Evolutionary conservation across 805 yeast species (phyloP).

Genomic region (Candida sithepensis): DNA sequence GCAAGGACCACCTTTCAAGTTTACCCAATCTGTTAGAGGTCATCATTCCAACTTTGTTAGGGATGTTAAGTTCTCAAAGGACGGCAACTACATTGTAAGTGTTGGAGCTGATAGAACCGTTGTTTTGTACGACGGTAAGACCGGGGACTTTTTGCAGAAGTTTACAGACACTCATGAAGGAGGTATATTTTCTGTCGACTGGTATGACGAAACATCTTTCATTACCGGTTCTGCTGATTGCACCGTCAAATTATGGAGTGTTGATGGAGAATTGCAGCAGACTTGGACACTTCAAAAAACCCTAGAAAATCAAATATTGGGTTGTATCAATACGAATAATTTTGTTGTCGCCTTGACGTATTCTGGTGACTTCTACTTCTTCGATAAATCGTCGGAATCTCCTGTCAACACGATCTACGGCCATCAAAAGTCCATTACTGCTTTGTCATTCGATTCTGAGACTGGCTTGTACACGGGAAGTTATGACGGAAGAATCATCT

Average conservation of each 20-base stretch:
- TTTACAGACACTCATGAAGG: conserved; percentile 59
- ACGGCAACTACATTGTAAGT: conserved; percentile 69
- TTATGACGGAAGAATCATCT: conserved; percentile 70
- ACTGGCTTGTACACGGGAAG: conserved; percentile 55
- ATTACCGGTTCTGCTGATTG: conserved; percentile 85
- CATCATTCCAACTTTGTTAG: conserved; percentile 75
- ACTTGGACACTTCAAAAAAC: conserved; percentile 49
- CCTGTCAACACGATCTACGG: conserved; percentile 53
- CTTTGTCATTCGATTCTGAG: conserved; percentile 36
- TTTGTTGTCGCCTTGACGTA: conserved; percentile 62
- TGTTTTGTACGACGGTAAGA: conserved; percentile 79
- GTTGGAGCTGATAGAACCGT: conserved; percentile 84
- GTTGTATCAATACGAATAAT: conserved; percentile 63
- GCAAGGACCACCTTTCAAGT: conserved; percentile 93
- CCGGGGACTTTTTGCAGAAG: conserved; percentile 67
- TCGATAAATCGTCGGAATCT: conserved; percentile 36
- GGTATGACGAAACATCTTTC: conserved; percentile 61
- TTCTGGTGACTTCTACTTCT: conserved; percentile 68
- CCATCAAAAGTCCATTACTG: conserved; percentile 80
- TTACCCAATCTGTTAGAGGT: conserved; percentile 65
- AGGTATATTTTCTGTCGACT: conserved; percentile 75
- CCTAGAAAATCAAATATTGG: conserved; percentile 71
- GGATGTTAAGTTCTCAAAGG: conserved; percentile 79
- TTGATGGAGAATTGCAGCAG: conserved; percentile 40
- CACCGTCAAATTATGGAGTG: conserved; percentile 63